phyloP scores from a whole-genome alignment of 176 grass and related monocot species.

The Zea luxurians region DNA sequence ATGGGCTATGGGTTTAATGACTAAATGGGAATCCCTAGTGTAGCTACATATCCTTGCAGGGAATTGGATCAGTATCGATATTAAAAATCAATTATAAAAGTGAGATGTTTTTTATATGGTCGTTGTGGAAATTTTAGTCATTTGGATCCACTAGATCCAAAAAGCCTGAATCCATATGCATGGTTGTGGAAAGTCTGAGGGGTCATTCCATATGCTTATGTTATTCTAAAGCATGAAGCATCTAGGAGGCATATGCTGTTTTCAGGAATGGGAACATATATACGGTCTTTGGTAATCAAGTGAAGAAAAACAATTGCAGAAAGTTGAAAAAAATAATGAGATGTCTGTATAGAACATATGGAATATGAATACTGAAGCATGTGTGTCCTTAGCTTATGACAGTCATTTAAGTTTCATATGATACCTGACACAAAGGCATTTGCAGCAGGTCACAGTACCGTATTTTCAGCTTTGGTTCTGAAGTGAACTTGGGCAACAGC shows the following conservation, averaged over 20 bases:
- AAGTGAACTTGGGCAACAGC: constrained; percentile 33
- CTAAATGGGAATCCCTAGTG: not conserved
- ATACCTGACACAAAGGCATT: constrained; percentile 26
- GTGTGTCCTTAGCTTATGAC: not conserved
- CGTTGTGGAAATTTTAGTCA: not conserved
- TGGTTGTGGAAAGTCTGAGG: not conserved
- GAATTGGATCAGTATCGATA: not conserved
- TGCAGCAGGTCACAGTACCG: constrained; percentile 30
- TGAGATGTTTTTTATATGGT: not conserved
- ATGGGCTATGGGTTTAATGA: not conserved
- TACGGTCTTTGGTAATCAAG: not conserved
- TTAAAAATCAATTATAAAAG: not conserved
- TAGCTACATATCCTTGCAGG: not conserved
- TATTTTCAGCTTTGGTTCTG: constrained; percentile 34
- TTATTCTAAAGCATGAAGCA: not conserved
- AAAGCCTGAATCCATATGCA: not conserved
- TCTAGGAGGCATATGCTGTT: not conserved
- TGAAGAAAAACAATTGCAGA: not conserved
- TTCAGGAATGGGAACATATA: not conserved
- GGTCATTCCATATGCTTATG: not conserved
- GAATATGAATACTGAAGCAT: not conserved
- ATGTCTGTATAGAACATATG: not conserved
- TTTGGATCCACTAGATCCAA: constrained; percentile 1
- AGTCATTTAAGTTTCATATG: constrained; percentile 2
- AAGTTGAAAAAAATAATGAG: not conserved